Base-by-base conservation (phyloP, 2,329 filamentous ascomycete genomes). In the Ophiosphaerella korrae region DNA sequence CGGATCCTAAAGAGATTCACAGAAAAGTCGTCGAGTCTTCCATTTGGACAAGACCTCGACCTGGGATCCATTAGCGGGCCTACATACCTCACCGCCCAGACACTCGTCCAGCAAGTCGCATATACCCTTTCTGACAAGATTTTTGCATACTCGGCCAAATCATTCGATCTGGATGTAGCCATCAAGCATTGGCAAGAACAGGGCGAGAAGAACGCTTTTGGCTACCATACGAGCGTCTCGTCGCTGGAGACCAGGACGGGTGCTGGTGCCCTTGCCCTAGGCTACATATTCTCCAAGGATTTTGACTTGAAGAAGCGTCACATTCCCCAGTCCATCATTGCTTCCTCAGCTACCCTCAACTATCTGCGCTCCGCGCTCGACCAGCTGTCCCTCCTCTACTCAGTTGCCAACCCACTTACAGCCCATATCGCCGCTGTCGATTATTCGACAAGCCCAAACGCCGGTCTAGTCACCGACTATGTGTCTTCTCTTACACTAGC, bases 271-370 rank as follows among this genome's bases (percentile, higher is more conserved):
- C 89, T 97, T 70, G 92, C 94, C 18, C 83, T 99, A 42, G 94
- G 94, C 50, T 99, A 99, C 78, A 90, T 97, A 73, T 99, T 97
- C 82, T 97, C 92, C 54, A 90, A 91, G 68, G 94, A 99, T 77
- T 97, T 96, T 68, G 92, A 97, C 73, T 76, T 96, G 67, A 86
- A 84, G 79, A 97, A 94, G 82, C 87, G 92, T 62, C 87, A 94
- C 71, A 87, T 97, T 51, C 93, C 94, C 2, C 94, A 99, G 81
- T 87, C 90, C 13, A 86, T 99, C 57, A 78, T 99, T 57, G 93
- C 92, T 8, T 90, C 92, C 2, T 92, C 92, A 0, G 86, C 90
- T 39, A 93, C 88, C 59, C 80, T 99, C 60, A 84, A 86, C 53
- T 88, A 89, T 70, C 82, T 99, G 68, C 89, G 92, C 36, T 80